A percentile compares a stretch with the other conserved stretches of the same genome.
Conservation (phyloP, 2,329 filamentous ascomycete species). For the Cladosporium halotolerans region DNA sequence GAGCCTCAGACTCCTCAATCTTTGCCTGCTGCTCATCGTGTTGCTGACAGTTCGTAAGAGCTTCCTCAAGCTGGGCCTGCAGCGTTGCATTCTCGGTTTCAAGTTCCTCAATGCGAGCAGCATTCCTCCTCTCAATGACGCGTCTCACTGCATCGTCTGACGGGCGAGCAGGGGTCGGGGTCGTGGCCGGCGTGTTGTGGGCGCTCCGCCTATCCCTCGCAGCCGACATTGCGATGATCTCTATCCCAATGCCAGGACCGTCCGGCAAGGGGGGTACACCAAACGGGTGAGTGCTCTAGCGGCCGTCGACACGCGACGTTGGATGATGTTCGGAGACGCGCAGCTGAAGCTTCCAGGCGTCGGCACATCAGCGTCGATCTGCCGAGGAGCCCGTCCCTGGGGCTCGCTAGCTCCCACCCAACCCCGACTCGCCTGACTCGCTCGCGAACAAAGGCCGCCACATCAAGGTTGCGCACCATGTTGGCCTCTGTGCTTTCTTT, state of each 20-base stretch:
- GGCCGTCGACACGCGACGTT: too few species aligned
- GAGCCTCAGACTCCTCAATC: background rate
- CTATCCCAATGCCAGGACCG: too few species aligned
- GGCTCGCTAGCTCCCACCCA: background rate
- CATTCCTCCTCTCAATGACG: background rate
- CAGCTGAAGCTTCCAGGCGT: background rate
- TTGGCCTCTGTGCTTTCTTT: background rate
- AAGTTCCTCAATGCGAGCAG: constrained; percentile 14
- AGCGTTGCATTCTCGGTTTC: constrained; percentile 22
- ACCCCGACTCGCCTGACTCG: background rate
- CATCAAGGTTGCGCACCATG: constrained; percentile 6
- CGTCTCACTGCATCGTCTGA: background rate
- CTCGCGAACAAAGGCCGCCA: constrained; percentile 1
- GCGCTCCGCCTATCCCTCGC: background rate
- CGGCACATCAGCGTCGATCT: background rate
- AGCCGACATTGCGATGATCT: background rate
- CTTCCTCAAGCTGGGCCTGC: constrained; percentile 20
- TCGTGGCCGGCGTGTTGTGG: background rate
- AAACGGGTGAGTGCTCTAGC: too few species aligned
- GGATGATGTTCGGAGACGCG: too few species aligned
- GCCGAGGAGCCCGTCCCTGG: background rate
- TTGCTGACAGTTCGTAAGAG: constrained; percentile 26
- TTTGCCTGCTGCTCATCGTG: constrained; percentile 15
- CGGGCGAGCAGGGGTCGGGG: background rate
- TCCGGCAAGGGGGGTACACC: too few species aligned